These are phyloP conservation scores for Pleurotus tuber-regium DNA, from an alignment of 768 basidiomycete genomes.

Conservation along the genomic window DNA sequence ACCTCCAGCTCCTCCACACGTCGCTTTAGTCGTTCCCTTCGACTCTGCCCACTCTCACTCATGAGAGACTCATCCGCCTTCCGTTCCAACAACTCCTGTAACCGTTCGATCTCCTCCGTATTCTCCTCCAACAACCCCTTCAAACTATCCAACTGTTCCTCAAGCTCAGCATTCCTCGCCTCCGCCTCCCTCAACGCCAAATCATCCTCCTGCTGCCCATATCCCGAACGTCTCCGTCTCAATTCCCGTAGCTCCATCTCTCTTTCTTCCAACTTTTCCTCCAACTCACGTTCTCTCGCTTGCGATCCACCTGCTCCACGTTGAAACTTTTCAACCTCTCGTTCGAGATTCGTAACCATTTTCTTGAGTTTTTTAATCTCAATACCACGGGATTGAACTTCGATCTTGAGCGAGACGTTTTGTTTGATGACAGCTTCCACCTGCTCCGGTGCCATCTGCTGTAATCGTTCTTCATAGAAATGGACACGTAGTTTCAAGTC, in stretches of 20 bases:
- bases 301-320: constrained; percentile 41
- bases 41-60: constrained; percentile 36
- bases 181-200: constrained; percentile 55
- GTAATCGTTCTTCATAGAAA: constrained; percentile 91
- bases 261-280: constrained; percentile 71
- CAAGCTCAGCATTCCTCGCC: constrained; percentile 62
- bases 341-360: constrained; percentile 79
- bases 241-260: constrained; percentile 70
- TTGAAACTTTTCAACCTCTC: constrained; percentile 71
- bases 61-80: constrained; percentile 42
- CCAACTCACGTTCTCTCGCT: constrained; percentile 69
- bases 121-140: constrained; percentile 76
- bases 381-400: constrained; percentile 84
- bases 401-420: constrained; percentile 91
- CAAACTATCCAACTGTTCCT: constrained; percentile 71
- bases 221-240: constrained; percentile 42
- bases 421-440: constrained; percentile 90
- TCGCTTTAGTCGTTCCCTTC: constrained; percentile 43
- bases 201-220: constrained; percentile 45
- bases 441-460: constrained; percentile 87
- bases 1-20: constrained; percentile 57
- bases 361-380: constrained; percentile 94
- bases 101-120: constrained; percentile 75
- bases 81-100: constrained; percentile 66
- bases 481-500: constrained; percentile 94